Base-by-base conservation (phyloP, 108 stramenopile genomes). In the Cyclotella sp. region DNA sequence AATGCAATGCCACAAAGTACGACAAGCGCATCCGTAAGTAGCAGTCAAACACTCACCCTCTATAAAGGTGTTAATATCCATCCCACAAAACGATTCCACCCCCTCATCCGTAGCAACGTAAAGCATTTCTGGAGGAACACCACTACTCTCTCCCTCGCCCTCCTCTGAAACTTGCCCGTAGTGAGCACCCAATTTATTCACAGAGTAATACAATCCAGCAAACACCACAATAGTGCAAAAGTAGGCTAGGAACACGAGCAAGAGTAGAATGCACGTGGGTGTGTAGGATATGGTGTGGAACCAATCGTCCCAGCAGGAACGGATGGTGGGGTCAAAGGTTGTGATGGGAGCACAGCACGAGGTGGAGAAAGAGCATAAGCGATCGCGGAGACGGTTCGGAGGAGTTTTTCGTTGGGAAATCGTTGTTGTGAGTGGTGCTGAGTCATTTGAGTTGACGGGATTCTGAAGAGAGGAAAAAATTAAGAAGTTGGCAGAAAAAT, bases 1-100 rank as follows among this genome's bases (percentile, higher is more conserved):
- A n/a, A n/a, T n/a, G n/a, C n/a, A n/a, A n/a, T n/a, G n/a, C n/a
- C n/a, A n/a, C n/a, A n/a, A n/a, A n/a, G n/a, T n/a, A 5, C 27
- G 21, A 47, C 51, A 19, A 43, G n/a, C 26, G 13, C 15, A 34
- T 3, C 30, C 18, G 12, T n/a, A n/a, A 34, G 1, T 15, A 63
- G 3, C 16, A 34, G 9, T 4, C 24, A 34, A 67, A n/a, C 28
- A 29, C 78, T 70, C 63, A 82, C 81, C 81, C 43, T 96, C 95
- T 85, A 94, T 84, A 44, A 83, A 81, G 68, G 88, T 86, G 46
- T 85, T 83, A 26, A 96, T 85, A 71, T 93, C 92, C 90, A 96
- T 91, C 41, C 89, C 88, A 77, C 95, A 96, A 77, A 89, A 91
- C 14, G 88, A 77, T 10, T 41, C 45, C 8, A 34, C 63, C 8